phyloP scores from a whole-genome alignment of 306 rosid genomes.

The Quercus rubra region DNA sequence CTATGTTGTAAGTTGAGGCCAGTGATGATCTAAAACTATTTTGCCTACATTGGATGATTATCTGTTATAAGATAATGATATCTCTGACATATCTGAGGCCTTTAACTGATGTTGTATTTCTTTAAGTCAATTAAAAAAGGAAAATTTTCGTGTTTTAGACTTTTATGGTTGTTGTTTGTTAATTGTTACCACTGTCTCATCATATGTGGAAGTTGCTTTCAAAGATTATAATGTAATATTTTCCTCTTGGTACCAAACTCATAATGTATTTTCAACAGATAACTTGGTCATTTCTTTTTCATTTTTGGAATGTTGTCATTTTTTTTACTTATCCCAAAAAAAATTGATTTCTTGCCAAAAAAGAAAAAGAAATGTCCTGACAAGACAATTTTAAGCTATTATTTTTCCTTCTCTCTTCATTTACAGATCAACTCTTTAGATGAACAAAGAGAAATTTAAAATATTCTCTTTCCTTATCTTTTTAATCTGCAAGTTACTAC shows the following conservation, averaged over 20 bases:
- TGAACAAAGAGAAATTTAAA: no score
- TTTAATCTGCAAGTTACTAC: no score
- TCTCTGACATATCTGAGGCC: slow-evolving; percentile 24
- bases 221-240: neutral
- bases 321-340: no score
- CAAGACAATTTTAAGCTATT: neutral
- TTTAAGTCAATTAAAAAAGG: no score
- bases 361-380: neutral
- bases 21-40: no score
- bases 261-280: neutral
- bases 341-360: neutral
- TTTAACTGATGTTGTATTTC: neutral
- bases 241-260: neutral
- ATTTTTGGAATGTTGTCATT: no score
- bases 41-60: slow-evolving; percentile 11
- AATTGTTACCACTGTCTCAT: neutral
- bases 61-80: slow-evolving; percentile 25
- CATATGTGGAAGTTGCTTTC: neutral
- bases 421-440: no score
- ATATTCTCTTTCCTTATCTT: no score
- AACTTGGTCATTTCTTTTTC: neutral
- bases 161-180: no score
- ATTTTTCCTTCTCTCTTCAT: no score
- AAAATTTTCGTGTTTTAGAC: no score
- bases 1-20: no score